These are phyloP conservation scores for Ophidiomyces ophidiicola DNA, from an alignment of 2,329 filamentous ascomycete species.

Conservation along the genomic window DNA sequence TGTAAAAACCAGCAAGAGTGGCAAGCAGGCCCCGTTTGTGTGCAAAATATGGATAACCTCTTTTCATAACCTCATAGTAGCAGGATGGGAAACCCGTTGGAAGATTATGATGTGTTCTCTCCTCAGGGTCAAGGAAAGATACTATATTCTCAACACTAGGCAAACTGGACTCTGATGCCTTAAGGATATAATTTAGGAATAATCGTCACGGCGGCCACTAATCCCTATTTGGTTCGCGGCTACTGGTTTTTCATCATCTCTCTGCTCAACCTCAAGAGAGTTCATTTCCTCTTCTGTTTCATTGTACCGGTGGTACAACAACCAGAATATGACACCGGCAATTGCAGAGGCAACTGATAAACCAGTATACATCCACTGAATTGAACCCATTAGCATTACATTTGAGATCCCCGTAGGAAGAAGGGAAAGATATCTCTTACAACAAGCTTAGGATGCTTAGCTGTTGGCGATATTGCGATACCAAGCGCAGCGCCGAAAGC, in stretches of 20 bases:
- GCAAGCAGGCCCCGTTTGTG: too few relatives aligned
- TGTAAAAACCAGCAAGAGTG: too few relatives aligned
- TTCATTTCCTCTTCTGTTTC: slow-evolving; percentile 40
- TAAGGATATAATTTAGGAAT: background rate
- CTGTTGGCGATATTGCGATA: slow-evolving; percentile 48
- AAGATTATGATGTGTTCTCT: too few relatives aligned
- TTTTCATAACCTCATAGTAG: too few relatives aligned
- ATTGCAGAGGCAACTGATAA: slow-evolving; percentile 40
- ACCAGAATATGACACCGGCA: slow-evolving; percentile 44
- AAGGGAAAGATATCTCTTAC: slow-evolving; percentile 9
- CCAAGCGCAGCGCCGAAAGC: slow-evolving; percentile 48
- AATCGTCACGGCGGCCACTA: background rate
- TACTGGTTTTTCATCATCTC: slow-evolving; percentile 11
- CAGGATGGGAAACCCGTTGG: too few relatives aligned
- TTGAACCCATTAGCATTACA: background rate
- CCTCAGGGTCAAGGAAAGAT: too few relatives aligned
- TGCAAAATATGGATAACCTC: too few relatives aligned
- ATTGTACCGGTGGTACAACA: slow-evolving; percentile 39
- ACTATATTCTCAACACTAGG: too few relatives aligned
- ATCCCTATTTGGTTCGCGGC: slow-evolving; percentile 9
- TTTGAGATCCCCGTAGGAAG: background rate
- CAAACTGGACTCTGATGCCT: too few relatives aligned
- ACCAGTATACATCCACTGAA: slow-evolving; percentile 50
- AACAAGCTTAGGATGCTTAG: slow-evolving; percentile 51
- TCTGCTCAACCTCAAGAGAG: slow-evolving; percentile 29